A percentile compares a stretch with the other conserved stretches of the same genome.
Evolutionary conservation across 345 rosid species (phyloP).

Genomic region (Aquilaria malaccensis): DNA sequence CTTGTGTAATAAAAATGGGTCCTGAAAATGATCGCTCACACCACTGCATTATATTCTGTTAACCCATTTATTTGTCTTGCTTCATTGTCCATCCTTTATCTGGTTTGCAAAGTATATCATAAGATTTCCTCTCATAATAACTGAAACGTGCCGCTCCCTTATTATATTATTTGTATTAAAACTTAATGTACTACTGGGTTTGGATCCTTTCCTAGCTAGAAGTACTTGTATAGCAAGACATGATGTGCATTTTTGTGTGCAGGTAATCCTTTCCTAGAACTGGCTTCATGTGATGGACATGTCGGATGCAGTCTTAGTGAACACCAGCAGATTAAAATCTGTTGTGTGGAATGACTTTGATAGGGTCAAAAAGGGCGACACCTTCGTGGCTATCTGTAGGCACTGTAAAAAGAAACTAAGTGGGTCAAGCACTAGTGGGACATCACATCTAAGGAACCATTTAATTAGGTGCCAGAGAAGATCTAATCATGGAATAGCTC

Average conservation of each 20-base stretch:
- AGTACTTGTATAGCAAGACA: neutral
- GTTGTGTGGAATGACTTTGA: conserved; percentile 91
- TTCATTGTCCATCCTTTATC: too few species aligned
- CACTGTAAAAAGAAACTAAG: conserved; percentile 77
- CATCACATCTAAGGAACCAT: conserved; percentile 82
- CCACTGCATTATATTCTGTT: too few species aligned
- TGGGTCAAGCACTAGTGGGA: conserved; percentile 79
- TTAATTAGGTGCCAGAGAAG: conserved; percentile 65
- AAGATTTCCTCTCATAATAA: too few species aligned
- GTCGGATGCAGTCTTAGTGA: conserved; percentile 68
- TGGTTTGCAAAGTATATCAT: too few species aligned
- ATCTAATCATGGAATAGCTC: conserved; percentile 27
- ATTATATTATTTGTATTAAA: too few species aligned
- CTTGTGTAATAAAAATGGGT: too few species aligned
- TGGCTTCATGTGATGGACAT: conserved; percentile 51
- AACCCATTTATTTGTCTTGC: too few species aligned
- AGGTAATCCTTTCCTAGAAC: conserved; percentile 15
- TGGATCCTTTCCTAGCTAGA: neutral
- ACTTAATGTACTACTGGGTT: too few species aligned
- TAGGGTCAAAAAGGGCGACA: conserved; percentile 64
- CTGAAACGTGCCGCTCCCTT: too few species aligned
- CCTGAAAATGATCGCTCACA: too few species aligned
- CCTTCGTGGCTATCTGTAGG: conserved; percentile 62
- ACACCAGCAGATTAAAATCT: conserved; percentile 70
- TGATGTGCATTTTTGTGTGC: conserved; percentile 13